Percentiles rank a stretch among this genome's conserved stretches.
These are phyloP conservation scores for Fusarium ramigenum DNA, from an alignment of 2,329 filamentous ascomycete species.

Conservation along the genomic window DNA sequence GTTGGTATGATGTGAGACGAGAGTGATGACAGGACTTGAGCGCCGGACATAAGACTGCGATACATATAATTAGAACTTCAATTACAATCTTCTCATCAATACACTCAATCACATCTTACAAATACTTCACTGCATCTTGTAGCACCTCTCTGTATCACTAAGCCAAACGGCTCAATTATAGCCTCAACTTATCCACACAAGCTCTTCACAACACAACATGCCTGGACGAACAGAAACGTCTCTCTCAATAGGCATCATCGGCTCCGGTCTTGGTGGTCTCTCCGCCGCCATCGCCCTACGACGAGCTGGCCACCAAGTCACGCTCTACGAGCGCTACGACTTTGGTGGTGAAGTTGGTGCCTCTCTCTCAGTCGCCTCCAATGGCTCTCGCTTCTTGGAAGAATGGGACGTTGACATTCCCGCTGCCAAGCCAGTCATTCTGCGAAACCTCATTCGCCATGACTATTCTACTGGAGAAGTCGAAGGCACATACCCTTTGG, in stretches of 20 bases:
- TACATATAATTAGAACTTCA: neutral
- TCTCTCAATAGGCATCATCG: conserved; percentile 42
- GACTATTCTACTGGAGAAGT: conserved; percentile 12
- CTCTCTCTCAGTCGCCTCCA: conserved; percentile 69
- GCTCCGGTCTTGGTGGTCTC: conserved; percentile 62
- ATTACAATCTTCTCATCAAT: neutral
- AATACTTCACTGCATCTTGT: neutral
- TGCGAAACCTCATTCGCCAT: conserved; percentile 15
- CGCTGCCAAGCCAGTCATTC: conserved; percentile 2
- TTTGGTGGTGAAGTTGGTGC: conserved; percentile 71
- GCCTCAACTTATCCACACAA: too few relatives aligned
- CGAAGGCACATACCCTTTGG: conserved; percentile 4
- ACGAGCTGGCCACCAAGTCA: conserved; percentile 60
- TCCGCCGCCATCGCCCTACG: conserved; percentile 62
- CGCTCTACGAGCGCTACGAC: conserved; percentile 64
- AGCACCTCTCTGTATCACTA: neutral
- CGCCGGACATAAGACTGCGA: neutral
- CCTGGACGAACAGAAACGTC: conserved; percentile 11
- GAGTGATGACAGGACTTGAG: too few relatives aligned
- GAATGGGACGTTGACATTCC: conserved; percentile 60
- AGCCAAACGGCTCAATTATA: neutral
- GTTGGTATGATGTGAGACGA: neutral
- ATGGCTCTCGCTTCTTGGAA: conserved; percentile 70
- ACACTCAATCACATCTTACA: neutral
- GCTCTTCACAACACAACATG: neutral